A percentile compares a stretch with the other conserved stretches of the same genome.
Evolutionary conservation across 805 yeast genomes (phyloP).

Genomic region (Nakazawaea wickerhamii): DNA sequence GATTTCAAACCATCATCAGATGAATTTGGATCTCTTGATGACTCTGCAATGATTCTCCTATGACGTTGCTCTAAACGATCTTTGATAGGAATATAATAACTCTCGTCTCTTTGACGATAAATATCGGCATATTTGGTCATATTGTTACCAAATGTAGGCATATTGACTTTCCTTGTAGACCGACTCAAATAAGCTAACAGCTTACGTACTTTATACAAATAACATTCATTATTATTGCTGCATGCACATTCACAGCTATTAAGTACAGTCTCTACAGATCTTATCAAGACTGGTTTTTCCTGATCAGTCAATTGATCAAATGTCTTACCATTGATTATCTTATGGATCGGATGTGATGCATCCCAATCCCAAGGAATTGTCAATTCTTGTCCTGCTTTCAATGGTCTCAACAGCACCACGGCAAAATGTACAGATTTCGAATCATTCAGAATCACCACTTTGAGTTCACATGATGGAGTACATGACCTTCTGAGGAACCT

Average conservation of each 20-base stretch:
- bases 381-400: constrained; percentile 65
- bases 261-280: constrained; percentile 57
- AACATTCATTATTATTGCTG: constrained; percentile 44
- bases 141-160: constrained; percentile 29
- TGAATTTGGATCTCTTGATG: neutral
- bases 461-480: constrained; percentile 66
- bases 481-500: constrained; percentile 76
- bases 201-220: constrained; percentile 54
- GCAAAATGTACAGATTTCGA: constrained; percentile 40
- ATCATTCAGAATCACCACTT: constrained; percentile 40
- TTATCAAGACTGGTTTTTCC: constrained; percentile 50
- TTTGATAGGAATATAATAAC: constrained; percentile 27
- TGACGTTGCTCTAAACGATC: constrained; percentile 21
- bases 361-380: constrained; percentile 92
- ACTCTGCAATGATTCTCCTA: constrained; percentile 12
- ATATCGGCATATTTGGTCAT: constrained; percentile 28
- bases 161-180: constrained; percentile 42
- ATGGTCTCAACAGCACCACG: constrained; percentile 49
- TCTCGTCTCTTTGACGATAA: constrained; percentile 27
- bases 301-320: constrained; percentile 51
- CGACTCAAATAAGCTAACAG: constrained; percentile 55
- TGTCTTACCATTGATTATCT: constrained; percentile 38
- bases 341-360: constrained; percentile 61
- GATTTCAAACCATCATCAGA: neutral
- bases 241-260: constrained; percentile 64